These are phyloP conservation scores for Chlorencoelia australis DNA, from an alignment of 2,329 filamentous ascomycete species.

Conservation along the genomic window DNA sequence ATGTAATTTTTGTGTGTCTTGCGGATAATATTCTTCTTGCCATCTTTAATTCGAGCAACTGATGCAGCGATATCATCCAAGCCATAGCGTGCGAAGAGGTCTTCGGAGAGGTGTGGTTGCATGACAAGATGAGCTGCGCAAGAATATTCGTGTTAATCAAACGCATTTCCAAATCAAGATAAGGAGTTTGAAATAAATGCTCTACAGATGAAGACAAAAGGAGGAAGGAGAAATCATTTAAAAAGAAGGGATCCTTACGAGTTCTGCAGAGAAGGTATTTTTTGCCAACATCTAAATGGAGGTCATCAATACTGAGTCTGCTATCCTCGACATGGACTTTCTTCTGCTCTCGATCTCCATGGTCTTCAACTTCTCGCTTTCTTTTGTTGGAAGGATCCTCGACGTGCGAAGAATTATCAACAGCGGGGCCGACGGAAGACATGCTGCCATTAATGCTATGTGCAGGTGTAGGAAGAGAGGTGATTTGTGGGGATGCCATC, in stretches of 20 bases:
- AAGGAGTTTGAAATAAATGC: constrained; percentile 7
- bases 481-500: constrained; percentile 37
- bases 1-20: constrained; percentile 62
- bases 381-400: constrained; percentile 49
- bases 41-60: constrained; percentile 53
- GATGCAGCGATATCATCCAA: constrained; percentile 47
- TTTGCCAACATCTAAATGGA: constrained; percentile 55
- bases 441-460: constrained; percentile 49
- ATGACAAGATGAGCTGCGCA: constrained; percentile 24
- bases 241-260: constrained; percentile 49
- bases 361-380: constrained; percentile 48
- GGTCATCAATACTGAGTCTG: constrained; percentile 51
- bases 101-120: constrained; percentile 41
- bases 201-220: constrained; percentile 9
- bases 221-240: constrained; percentile 11
- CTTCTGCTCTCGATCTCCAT: constrained; percentile 46
- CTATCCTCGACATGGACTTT: constrained; percentile 53
- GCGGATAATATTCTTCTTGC: constrained; percentile 55
- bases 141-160: constrained; percentile 28
- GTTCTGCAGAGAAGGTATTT: constrained; percentile 59
- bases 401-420: constrained; percentile 25
- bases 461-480: constrained; percentile 48
- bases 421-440: constrained; percentile 18
- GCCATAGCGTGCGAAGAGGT: constrained; percentile 50
- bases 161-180: constrained; percentile 17